Evolutionary conservation across 805 yeast species (phyloP).

Genomic region (Kodamaea fukazawae): DNA sequence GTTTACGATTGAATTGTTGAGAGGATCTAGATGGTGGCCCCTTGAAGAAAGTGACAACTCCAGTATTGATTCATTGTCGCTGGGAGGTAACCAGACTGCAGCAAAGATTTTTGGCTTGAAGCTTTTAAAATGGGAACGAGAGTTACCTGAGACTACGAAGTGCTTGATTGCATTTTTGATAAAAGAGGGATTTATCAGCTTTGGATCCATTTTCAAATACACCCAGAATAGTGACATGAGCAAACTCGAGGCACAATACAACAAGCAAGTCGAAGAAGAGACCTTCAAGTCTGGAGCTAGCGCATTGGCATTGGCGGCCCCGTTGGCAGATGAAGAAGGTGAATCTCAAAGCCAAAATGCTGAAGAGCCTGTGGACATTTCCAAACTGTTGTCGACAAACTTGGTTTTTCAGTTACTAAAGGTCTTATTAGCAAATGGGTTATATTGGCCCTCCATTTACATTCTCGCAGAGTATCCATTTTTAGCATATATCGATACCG

Average conservation of each 20-base stretch:
- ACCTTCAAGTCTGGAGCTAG: slow-evolving; percentile 64
- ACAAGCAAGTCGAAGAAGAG: slow-evolving; percentile 49
- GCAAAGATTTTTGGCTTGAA: slow-evolving; percentile 54
- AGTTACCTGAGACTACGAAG: slow-evolving; percentile 42
- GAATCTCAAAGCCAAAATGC: slow-evolving; percentile 3
- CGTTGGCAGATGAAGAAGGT: slow-evolving; percentile 61
- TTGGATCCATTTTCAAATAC: slow-evolving; percentile 57
- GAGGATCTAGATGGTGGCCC: slow-evolving; percentile 70
- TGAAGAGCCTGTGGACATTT: slow-evolving; percentile 9
- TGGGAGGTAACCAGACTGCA: slow-evolving; percentile 57
- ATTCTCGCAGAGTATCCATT: slow-evolving; percentile 62
- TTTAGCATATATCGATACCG: slow-evolving; percentile 51
- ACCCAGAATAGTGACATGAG: slow-evolving; percentile 53
- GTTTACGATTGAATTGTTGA: slow-evolving; percentile 50
- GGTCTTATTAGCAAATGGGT: slow-evolving; percentile 55
- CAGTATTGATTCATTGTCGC: slow-evolving; percentile 29
- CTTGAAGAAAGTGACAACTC: slow-evolving; percentile 27
- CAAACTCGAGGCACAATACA: slow-evolving; percentile 42
- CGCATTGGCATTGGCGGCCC: slow-evolving; percentile 86
- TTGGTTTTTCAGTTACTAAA: slow-evolving; percentile 43
- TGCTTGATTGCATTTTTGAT: slow-evolving; percentile 54
- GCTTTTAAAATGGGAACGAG: slow-evolving; percentile 31
- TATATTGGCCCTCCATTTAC: slow-evolving; percentile 59
- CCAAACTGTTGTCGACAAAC: slow-evolving; percentile 14
- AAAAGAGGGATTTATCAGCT: slow-evolving; percentile 62